These are phyloP conservation scores for Dactylellina sp. DNA, from an alignment of 2,329 filamentous ascomycete genomes.

Conservation along the genomic window DNA sequence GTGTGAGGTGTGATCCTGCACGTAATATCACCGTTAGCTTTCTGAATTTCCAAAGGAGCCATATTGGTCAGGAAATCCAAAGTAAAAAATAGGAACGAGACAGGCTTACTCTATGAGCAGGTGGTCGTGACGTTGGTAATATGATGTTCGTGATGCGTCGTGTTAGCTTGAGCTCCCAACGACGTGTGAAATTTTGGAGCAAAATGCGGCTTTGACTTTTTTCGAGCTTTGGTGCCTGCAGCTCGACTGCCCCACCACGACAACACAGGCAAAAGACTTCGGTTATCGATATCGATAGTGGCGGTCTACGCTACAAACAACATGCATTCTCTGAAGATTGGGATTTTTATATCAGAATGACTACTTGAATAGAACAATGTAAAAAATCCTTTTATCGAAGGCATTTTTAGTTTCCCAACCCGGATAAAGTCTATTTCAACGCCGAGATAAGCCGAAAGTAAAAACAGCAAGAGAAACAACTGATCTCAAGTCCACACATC, in stretches of 20 bases:
- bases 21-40: constrained; percentile 3
- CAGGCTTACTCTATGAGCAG: not conserved
- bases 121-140: not conserved
- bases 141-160: constrained; percentile 21
- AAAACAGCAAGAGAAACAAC: not conserved
- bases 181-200: constrained; percentile 55
- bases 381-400: constrained; percentile 3
- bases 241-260: constrained; percentile 52
- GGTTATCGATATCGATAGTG: constrained; percentile 51
- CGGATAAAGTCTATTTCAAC: constrained; percentile 36
- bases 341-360: not conserved
- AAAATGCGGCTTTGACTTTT: constrained; percentile 57
- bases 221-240: constrained; percentile 53
- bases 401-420: constrained; percentile 1
- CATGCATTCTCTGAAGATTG: constrained; percentile 1
- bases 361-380: not conserved
- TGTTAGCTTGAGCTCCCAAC: constrained; percentile 4
- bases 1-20: constrained; percentile 6
- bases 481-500: not conserved
- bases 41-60: not conserved
- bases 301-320: constrained; percentile 10
- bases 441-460: constrained; percentile 14
- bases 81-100: not conserved
- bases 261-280: constrained; percentile 42
- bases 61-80: not conserved